phyloP scores from a whole-genome alignment of 805 yeast genomes.

The Sugiyamaella marilandica region DNA sequence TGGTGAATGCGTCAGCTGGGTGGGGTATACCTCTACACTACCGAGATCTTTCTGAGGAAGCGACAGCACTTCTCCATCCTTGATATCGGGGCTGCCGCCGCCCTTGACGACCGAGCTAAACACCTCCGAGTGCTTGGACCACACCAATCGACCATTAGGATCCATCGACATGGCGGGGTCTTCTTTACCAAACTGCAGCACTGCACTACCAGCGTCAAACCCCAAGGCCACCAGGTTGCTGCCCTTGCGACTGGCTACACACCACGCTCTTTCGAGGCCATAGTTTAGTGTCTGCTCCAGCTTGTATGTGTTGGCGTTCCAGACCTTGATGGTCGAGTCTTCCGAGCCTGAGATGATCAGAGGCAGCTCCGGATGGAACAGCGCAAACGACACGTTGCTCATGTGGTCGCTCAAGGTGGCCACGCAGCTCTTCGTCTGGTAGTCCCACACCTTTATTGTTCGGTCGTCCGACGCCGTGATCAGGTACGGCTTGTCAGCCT shows the following conservation, averaged over 20 bases:
- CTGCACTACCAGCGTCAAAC: slow-evolving; percentile 90
- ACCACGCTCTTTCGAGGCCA: slow-evolving; percentile 96
- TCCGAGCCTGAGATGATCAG: slow-evolving; percentile 93
- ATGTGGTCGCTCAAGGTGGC: slow-evolving; percentile 93
- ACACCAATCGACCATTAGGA: slow-evolving; percentile 82
- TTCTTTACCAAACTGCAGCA: slow-evolving; percentile 85
- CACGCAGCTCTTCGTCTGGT: slow-evolving; percentile 92
- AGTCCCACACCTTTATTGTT: slow-evolving; percentile 89
- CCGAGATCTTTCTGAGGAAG: slow-evolving; percentile 88
- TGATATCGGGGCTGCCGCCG: slow-evolving; percentile 52
- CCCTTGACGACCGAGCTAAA: slow-evolving; percentile 77
- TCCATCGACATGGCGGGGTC: slow-evolving; percentile 94
- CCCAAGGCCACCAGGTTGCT: slow-evolving; percentile 85
- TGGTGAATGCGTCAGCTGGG: slow-evolving; percentile 83
- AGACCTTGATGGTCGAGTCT: slow-evolving; percentile 87
- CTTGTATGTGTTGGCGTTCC: slow-evolving; percentile 94
- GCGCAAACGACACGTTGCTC: slow-evolving; percentile 92
- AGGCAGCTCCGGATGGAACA: slow-evolving; percentile 97
- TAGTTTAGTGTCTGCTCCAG: slow-evolving; percentile 86
- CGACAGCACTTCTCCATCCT: slow-evolving; percentile 76
- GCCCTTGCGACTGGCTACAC: slow-evolving; percentile 69
- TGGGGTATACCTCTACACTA: slow-evolving; percentile 89
- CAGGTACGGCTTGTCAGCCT: slow-evolving; percentile 93
- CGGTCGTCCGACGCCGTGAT: slow-evolving; percentile 89
- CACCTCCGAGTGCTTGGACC: slow-evolving; percentile 88